Percentiles rank a stretch among this genome's conserved stretches.
Conservation (phyloP, 768 basidiomycete genomes). For the Xerocomellus chrysenteron region DNA sequence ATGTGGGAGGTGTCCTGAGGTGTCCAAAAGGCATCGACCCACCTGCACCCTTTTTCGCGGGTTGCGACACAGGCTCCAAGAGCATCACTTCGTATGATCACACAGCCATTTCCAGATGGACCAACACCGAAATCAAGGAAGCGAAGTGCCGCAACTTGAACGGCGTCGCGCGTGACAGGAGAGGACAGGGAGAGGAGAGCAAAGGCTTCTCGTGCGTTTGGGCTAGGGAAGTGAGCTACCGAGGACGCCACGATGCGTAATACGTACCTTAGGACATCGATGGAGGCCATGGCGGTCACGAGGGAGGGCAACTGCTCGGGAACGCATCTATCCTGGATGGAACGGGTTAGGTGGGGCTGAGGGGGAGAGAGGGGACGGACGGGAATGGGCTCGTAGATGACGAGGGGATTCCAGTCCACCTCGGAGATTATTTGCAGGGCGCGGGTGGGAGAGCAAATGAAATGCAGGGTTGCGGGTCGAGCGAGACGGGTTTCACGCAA, state of each 20-base stretch:
- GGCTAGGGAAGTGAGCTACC: slow-evolving; percentile 42
- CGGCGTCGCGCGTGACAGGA: slow-evolving; percentile 40
- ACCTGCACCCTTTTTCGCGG: slow-evolving; percentile 41
- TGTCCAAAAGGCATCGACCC: slow-evolving; percentile 79
- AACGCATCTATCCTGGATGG: slow-evolving; percentile 65
- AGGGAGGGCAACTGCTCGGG: slow-evolving; percentile 78
- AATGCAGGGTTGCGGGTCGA: slow-evolving; percentile 62
- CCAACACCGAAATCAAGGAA: slow-evolving; percentile 66
- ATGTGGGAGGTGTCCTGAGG: slow-evolving; percentile 46
- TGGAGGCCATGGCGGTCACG: slow-evolving; percentile 50
- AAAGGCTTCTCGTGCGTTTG: slow-evolving; percentile 85
- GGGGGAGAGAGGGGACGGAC: slow-evolving; percentile 41
- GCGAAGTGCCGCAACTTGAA: slow-evolving; percentile 65
- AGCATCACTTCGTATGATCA: slow-evolving; percentile 74
- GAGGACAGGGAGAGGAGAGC: slow-evolving; percentile 57
- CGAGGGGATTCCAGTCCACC: slow-evolving; percentile 63
- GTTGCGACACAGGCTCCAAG: slow-evolving; percentile 69
- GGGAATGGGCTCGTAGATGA: slow-evolving; percentile 86
- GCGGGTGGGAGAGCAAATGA: slow-evolving; percentile 80
- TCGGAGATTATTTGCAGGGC: slow-evolving; percentile 68
- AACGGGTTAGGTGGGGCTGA: background rate
- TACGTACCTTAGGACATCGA: slow-evolving; percentile 66
- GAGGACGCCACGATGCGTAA: background rate
- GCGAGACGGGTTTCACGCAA: slow-evolving; percentile 53
- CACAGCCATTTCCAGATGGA: slow-evolving; percentile 45